Evolutionary conservation across 2,329 filamentous ascomycete species (phyloP), one percentile per base, ranked within the genome.

Genomic region (Paracoccidioides lutzii): DNA sequence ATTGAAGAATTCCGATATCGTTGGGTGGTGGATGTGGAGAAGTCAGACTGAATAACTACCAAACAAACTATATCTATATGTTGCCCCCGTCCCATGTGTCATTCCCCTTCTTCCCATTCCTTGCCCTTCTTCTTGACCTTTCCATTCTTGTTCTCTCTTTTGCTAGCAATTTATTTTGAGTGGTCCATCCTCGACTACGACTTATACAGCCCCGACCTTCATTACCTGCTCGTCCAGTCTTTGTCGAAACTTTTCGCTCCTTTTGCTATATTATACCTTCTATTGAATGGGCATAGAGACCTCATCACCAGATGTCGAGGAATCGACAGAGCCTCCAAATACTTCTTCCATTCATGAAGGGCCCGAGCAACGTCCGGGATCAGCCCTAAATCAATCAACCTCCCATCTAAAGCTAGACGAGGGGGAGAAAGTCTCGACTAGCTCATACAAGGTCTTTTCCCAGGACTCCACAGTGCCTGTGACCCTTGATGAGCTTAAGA

Each of bases 241-340:
- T 51, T n/a, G 49, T 52, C 49, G 22, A 42, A 28, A 10, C 37
- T 7, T 41, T 22, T 37, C 38, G 32, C 46, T 52, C 32, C 30
- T 30, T 22, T 45, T 35, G 37, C 40, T 41, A 44, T 28, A 35
- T 37, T 28, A 28, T 40, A 48, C 52, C 54, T 53, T 58, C 49
- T 58, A 65, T 70, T 71, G 68, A 69, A 71, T 71, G 69, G 69
- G 68, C 67, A 67, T 67, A 64, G 69, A 70, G 62, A 68, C 60
- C 54, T 62, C 63, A 57, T 65, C 60, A 49, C 64, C 63, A 60
- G 68, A 70, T 68, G 69, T 71, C 69, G 68, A 71, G 64, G 69
- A 71, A 66, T 67, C 69, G 69, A 69, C 69, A 54, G 69, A 71
- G 55, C 67, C 67, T 60, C 67, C 68, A 69, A 68, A 68, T 66